phyloP scores from a whole-genome alignment of 768 basidiomycete genomes.

The Piloderma croceum region DNA sequence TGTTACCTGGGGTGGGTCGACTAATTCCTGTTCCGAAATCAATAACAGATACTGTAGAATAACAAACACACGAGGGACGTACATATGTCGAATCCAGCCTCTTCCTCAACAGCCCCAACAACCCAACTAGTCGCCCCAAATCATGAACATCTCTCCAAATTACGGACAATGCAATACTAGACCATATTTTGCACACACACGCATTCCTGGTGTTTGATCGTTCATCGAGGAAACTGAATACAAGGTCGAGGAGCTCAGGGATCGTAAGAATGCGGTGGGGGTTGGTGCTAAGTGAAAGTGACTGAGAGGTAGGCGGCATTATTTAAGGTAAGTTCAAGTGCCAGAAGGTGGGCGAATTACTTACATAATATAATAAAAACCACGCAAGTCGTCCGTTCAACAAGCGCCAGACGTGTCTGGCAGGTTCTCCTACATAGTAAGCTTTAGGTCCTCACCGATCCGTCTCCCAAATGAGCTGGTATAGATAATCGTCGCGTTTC shows the following conservation, averaged over 20 bases:
- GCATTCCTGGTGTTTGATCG: conserved; percentile 40
- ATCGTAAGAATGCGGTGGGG: conserved; percentile 42
- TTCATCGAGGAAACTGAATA: conserved; percentile 45
- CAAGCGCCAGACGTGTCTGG: too few species aligned
- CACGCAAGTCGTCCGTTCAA: too few species aligned
- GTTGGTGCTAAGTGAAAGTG: too few species aligned
- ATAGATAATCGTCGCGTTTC: too few species aligned
- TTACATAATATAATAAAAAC: too few species aligned
- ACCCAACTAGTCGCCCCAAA: conserved; percentile 38
- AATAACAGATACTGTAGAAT: background rate
- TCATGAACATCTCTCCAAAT: conserved; percentile 53
- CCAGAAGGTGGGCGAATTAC: too few species aligned
- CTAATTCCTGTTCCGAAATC: conserved; percentile 36
- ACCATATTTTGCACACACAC: conserved; percentile 55
- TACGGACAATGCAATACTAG: conserved; percentile 48
- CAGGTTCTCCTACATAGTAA: too few species aligned
- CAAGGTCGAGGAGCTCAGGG: conserved; percentile 54
- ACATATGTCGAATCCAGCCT: conserved; percentile 16
- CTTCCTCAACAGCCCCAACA: conserved; percentile 44
- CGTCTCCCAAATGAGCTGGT: too few species aligned
- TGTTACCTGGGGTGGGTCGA: conserved; percentile 33
- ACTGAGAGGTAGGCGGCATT: too few species aligned
- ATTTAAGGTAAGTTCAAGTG: too few species aligned
- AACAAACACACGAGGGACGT: conserved; percentile 12
- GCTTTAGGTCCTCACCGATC: too few species aligned